These are phyloP conservation scores for Ceratobasidium sp. DNA, from an alignment of 1,284 basidiomycete genomes.

Conservation along the genomic window DNA sequence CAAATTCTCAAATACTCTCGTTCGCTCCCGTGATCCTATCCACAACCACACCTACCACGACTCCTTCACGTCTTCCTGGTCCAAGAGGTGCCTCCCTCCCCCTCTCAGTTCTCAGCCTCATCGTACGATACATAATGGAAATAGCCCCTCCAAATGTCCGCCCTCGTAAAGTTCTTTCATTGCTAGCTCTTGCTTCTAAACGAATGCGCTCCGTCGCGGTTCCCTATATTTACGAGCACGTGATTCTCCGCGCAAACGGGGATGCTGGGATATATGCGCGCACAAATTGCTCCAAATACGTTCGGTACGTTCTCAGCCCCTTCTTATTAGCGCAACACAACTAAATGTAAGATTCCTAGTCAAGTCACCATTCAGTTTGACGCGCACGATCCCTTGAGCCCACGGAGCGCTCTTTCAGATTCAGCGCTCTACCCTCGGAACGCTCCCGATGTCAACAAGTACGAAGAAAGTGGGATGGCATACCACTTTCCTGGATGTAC, in stretches of 20 bases:
- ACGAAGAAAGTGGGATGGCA: background rate
- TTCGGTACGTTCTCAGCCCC: constrained; percentile 12
- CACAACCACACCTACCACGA: too few relatives aligned
- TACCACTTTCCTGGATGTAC: constrained; percentile 3
- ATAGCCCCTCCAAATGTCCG: background rate
- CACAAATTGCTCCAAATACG: background rate
- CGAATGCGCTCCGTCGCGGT: background rate
- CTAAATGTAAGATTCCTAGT: background rate
- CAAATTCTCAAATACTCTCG: too few relatives aligned
- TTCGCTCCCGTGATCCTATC: too few relatives aligned
- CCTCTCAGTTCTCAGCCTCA: background rate
- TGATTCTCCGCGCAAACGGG: background rate
- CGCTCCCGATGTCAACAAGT: background rate
- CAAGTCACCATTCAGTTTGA: constrained; percentile 23
- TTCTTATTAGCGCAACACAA: too few relatives aligned
- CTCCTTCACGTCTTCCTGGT: background rate
- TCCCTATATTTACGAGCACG: constrained; percentile 33
- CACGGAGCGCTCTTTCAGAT: background rate
- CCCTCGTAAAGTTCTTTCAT: background rate
- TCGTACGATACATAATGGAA: background rate
- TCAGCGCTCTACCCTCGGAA: background rate
- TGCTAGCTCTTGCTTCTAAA: constrained; percentile 5
- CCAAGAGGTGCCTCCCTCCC: constrained; percentile 18
- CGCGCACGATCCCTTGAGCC: constrained; percentile 8
- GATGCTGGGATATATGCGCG: constrained; percentile 34